phyloP scores from a whole-genome alignment of 352 stramenopile species.

The Pythium inflatum region DNA sequence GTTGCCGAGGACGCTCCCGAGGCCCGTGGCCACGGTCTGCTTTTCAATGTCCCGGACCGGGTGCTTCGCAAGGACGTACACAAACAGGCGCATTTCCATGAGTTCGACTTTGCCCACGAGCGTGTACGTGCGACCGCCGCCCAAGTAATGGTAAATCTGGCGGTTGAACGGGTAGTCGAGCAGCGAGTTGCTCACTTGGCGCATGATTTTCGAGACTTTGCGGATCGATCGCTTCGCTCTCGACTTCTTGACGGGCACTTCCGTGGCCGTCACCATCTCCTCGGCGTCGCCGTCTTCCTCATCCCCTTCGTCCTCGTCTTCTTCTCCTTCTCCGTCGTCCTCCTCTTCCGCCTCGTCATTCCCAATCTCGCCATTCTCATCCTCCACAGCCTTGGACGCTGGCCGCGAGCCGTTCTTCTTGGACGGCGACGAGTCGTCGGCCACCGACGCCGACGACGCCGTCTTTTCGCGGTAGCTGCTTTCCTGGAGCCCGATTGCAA shows the following conservation, averaged over 20 bases:
- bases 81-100: constrained; percentile 82
- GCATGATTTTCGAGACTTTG: constrained; percentile 66
- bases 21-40: constrained; percentile 65
- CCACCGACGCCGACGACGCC: not conserved
- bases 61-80: constrained; percentile 70
- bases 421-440: not conserved
- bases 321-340: constrained; percentile 28
- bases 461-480: constrained; percentile 72
- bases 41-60: constrained; percentile 70
- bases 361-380: constrained; percentile 4
- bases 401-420: constrained; percentile 31
- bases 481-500: constrained; percentile 83
- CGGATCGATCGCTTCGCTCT: constrained; percentile 70
- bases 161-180: constrained; percentile 73
- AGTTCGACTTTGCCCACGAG: constrained; percentile 75
- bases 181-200: constrained; percentile 69
- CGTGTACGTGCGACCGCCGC: constrained; percentile 45
- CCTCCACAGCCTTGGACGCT: constrained; percentile 11
- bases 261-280: constrained; percentile 33
- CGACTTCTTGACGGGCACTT: constrained; percentile 72
- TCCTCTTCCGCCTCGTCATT: constrained; percentile 5
- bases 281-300: constrained; percentile 34
- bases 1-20: constrained; percentile 82
- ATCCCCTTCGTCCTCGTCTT: constrained; percentile 34
- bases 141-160: constrained; percentile 66